Conservation (phyloP, 2,329 filamentous ascomycete species). For the Clathrospora elynae region DNA sequence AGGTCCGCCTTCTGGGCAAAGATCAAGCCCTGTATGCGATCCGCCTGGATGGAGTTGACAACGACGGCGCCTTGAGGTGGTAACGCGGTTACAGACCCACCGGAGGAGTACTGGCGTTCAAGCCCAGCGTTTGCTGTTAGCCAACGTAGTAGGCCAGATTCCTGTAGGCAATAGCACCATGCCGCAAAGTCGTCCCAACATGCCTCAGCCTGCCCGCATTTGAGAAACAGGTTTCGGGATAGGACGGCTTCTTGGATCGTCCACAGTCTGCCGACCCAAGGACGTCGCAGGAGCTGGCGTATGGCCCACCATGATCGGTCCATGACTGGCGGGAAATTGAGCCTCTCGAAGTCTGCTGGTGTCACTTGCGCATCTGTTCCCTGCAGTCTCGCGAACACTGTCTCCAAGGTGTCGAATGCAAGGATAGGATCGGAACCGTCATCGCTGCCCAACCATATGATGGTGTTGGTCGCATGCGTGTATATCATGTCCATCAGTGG, state of each 20-base stretch:
- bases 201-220: conserved; percentile 22
- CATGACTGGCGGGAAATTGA: conserved; percentile 17
- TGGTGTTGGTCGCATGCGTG: conserved; percentile 29
- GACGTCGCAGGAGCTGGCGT: conserved; percentile 19
- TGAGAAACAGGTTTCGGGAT: conserved; percentile 22
- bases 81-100: not conserved
- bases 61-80: conserved; percentile 11
- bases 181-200: conserved; percentile 30
- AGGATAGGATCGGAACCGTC: conserved; percentile 17
- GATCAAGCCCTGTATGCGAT: conserved; percentile 11
- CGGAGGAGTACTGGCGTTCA: conserved; percentile 2
- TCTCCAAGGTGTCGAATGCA: conserved; percentile 25
- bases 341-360: conserved; percentile 22
- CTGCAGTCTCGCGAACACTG: conserved; percentile 18
- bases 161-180: conserved; percentile 20
- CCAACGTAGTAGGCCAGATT: conserved; percentile 19
- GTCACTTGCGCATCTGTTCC: conserved; percentile 19
- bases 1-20: conserved; percentile 10
- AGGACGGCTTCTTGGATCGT: conserved; percentile 33
- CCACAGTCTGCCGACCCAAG: conserved; percentile 34
- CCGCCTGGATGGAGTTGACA: conserved; percentile 17
- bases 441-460: conserved; percentile 37
- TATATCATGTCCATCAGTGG: conserved; percentile 35
- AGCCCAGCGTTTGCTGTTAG: conserved; percentile 8
- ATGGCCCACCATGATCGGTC: conserved; percentile 24